These are phyloP conservation scores for Phaeosphaeriaceae sp. DNA, from an alignment of 2,329 filamentous ascomycete species.

Conservation along the genomic window DNA sequence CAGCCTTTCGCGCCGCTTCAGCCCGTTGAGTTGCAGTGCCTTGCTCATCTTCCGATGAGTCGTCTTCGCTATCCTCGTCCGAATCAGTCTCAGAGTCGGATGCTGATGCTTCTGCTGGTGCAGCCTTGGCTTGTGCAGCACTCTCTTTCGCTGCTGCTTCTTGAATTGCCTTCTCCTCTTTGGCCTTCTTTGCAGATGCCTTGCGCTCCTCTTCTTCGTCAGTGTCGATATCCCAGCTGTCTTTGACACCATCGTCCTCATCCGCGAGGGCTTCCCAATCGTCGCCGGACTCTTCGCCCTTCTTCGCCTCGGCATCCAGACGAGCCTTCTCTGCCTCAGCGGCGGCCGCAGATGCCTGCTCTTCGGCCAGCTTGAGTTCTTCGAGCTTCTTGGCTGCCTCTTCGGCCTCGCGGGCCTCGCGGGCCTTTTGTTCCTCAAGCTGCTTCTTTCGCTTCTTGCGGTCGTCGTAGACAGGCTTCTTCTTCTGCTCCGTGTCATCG, in stretches of 20 bases:
- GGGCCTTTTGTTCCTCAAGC: slow-evolving; percentile 61
- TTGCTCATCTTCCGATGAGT: slow-evolving; percentile 75
- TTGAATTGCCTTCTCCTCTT: slow-evolving; percentile 25
- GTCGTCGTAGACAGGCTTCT: slow-evolving; percentile 77
- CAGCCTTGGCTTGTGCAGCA: slow-evolving; percentile 34
- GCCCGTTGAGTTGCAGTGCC: slow-evolving; percentile 76
- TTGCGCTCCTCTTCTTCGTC: slow-evolving; percentile 70
- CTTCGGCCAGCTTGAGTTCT: slow-evolving; percentile 60
- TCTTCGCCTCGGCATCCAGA: slow-evolving; percentile 67
- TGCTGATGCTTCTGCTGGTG: slow-evolving; percentile 16
- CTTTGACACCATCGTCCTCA: slow-evolving; percentile 79
- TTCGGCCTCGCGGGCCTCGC: slow-evolving; percentile 58
- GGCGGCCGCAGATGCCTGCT: slow-evolving; percentile 79
- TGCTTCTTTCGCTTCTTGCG: slow-evolving; percentile 79
- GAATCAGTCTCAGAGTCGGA: slow-evolving; percentile 50
- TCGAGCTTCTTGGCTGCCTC: slow-evolving; percentile 64
- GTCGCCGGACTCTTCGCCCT: slow-evolving; percentile 70
- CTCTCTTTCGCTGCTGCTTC: slow-evolving; percentile 31
- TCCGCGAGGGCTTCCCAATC: slow-evolving; percentile 90
- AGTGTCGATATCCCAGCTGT: slow-evolving; percentile 91
- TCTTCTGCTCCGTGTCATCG: slow-evolving; percentile 74
- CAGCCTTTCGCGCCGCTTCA: slow-evolving; percentile 80
- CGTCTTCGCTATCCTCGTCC: slow-evolving; percentile 59
- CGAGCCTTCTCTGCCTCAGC: slow-evolving; percentile 73
- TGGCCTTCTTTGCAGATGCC: slow-evolving; percentile 34